phyloP scores from a whole-genome alignment of 1,284 basidiomycete genomes.

The Trichosporon sp. region DNA sequence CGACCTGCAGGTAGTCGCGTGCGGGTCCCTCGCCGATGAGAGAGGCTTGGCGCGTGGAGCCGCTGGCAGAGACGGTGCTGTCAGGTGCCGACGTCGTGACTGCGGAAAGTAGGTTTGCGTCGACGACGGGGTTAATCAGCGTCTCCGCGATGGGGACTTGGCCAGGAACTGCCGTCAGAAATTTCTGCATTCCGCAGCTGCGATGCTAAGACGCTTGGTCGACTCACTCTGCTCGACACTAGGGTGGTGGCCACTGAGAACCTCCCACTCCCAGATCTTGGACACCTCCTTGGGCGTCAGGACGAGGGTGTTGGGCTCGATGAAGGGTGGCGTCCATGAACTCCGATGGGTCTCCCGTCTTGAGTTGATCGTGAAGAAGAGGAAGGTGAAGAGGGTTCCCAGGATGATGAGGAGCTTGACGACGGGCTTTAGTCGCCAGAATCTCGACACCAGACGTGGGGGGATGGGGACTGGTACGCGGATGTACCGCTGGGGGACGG shows the following conservation, averaged over 20 bases:
- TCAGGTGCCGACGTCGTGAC: background rate
- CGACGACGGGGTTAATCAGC: constrained; percentile 64
- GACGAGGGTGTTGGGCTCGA: constrained; percentile 69
- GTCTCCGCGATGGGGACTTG: constrained; percentile 59
- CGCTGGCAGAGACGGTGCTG: background rate
- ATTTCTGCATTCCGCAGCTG: background rate
- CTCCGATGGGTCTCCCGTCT: constrained; percentile 44
- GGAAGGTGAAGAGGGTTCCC: constrained; percentile 55
- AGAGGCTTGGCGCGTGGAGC: constrained; percentile 26
- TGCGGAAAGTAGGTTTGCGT: constrained; percentile 50
- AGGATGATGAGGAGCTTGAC: constrained; percentile 54
- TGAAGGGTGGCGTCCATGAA: constrained; percentile 66
- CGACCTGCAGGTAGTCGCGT: constrained; percentile 71
- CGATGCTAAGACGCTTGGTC: background rate
- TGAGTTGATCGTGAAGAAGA: constrained; percentile 32
- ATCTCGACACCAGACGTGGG: constrained; percentile 52
- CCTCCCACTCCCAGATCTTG: constrained; percentile 89
- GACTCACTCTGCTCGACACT: constrained; percentile 66
- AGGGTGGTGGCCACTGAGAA: constrained; percentile 84
- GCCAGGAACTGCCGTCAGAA: constrained; percentile 60
- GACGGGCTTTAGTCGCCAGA: constrained; percentile 55
- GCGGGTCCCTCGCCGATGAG: constrained; percentile 64
- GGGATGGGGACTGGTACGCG: constrained; percentile 59
- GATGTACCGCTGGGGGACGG: constrained; percentile 22
- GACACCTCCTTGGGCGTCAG: constrained; percentile 70